These are phyloP conservation scores for Eucalyptus pauciflora DNA, from an alignment of 345 rosid species.

Conservation along the genomic window DNA sequence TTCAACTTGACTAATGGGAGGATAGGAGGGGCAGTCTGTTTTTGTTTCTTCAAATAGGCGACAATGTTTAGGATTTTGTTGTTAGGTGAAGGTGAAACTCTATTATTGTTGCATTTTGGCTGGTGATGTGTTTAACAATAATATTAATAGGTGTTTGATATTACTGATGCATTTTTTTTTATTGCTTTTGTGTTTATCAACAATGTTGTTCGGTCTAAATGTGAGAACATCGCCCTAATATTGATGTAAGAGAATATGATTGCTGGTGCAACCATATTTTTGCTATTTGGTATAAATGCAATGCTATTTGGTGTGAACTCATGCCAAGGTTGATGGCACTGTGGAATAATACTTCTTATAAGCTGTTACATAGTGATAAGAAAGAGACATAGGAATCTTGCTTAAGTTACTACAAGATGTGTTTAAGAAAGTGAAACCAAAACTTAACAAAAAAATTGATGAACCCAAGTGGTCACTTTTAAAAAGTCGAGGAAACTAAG, in stretches of 20 bases:
- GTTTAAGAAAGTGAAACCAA: neutral
- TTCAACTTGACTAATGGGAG: neutral
- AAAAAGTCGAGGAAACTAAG: neutral
- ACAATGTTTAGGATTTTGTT: neutral
- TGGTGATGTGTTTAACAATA: neutral
- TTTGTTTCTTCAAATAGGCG: neutral
- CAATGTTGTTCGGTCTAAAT: neutral
- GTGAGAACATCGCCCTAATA: neutral
- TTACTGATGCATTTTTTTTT: neutral
- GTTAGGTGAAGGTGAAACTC: neutral
- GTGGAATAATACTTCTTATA: neutral
- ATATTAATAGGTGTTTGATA: neutral
- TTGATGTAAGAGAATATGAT: neutral
- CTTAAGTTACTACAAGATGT: neutral
- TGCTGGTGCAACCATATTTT: neutral
- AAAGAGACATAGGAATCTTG: neutral
- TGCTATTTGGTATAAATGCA: neutral
- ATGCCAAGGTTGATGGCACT: neutral
- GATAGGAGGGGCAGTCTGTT: neutral
- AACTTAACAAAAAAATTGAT: too few relatives aligned
- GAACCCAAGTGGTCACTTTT: neutral
- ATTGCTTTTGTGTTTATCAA: neutral
- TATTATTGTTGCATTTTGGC: neutral
- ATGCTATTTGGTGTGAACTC: neutral
- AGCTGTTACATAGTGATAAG: neutral